Evolutionary conservation across 768 basidiomycete species (phyloP), one percentile per base, ranked within the genome.

Genomic region (Tephrocybe sp.): DNA sequence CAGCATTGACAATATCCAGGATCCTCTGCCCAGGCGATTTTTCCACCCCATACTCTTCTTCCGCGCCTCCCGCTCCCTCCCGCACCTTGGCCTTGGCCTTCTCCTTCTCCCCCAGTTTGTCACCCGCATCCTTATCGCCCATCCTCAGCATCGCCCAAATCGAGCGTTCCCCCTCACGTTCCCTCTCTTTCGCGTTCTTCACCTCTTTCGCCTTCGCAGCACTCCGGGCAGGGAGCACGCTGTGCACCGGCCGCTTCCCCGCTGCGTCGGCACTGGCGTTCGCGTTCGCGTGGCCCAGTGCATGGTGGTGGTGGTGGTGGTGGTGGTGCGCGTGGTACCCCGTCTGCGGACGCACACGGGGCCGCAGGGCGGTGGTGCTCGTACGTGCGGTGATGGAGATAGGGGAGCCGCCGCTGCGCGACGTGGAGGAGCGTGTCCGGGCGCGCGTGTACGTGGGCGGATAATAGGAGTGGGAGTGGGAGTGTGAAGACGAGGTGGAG

Each of bases 241-340:
- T 39, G n/a, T 20, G 18, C 21, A 57, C 53, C 7, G 25, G 46
- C 24, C 45, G 36, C 30, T 52, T 52, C 25, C 14, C 17, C 9
- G 28, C 17, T 15, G n/a, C 33, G 25, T 38, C 37, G n/a, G 18
- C 36, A 32, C 44, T 39, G 8, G 32, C 65, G n/a, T 36, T 36
- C 34, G 34, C 38, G 20, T 39, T 66, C 54, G 38, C 67, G 56
- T 47, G 68, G 59, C 17, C 64, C 62, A 39, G 62, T 48, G 45
- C 56, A 60, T 64, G 51, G 55, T 69, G 59, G 38, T 57, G 63
- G 62, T 62, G 48, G 52, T 68, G 58, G 40, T 57, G 63, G 61
- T 61, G n/a, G n/a, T 57, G 63, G 62, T 62, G 48, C 52, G 68
- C 58, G 40, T 57, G 63, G 61, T 61, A 62, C 32, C 65, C 66